Base-by-base conservation (phyloP, 768 basidiomycete species). In the Daedalea quercina region DNA sequence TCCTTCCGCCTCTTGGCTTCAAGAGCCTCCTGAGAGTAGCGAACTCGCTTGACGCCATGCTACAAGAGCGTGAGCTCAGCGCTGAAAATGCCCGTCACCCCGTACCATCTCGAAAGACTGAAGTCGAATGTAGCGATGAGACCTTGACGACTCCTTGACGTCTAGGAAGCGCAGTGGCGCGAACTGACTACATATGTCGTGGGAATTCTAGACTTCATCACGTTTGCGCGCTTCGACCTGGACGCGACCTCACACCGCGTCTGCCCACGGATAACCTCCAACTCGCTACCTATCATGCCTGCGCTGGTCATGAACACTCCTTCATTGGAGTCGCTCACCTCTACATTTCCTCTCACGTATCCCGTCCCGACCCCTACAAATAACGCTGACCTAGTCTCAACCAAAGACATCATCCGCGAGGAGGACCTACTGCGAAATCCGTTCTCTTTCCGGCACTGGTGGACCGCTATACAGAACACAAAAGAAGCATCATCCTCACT, bases 351-450 rank as follows among this genome's bases (percentile, higher is more conserved):
- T 1, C 72, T 99, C 57, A 90, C 94, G 3, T 77, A 79, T 50
- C 95, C 95, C 17, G 71, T 86, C 49, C 95, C 95, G 13, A 86
- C 80, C 1, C 93, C 93, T 6, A 71, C 77, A 42, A 88, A 86
- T 0, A 82, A 94, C 62, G 78, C 89, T 8, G 74, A 84, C 54
- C 76, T 98, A 54, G 75, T 98, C 59, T 73, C 82, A 7, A 69
- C 81, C 37, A 77, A 81, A 49, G 93, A 97, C 67, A 66, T 96
- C 28, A 78, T 86, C 59, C 84, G 92, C 44, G 95, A 96, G 72
- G 95, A 98, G 69, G 94, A 98, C 70, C 79, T 98, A 7, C 73
- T 93, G 34, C 80, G 91, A 56, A 97, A 97, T 68, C 90, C 93
- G 9, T 78, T 80, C 33, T 95, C 93, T 31, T 93, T 95, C 68